phyloP scores from a whole-genome alignment of 2,329 filamentous ascomycete species.

The Pseudophaeomoniella oleicola region DNA sequence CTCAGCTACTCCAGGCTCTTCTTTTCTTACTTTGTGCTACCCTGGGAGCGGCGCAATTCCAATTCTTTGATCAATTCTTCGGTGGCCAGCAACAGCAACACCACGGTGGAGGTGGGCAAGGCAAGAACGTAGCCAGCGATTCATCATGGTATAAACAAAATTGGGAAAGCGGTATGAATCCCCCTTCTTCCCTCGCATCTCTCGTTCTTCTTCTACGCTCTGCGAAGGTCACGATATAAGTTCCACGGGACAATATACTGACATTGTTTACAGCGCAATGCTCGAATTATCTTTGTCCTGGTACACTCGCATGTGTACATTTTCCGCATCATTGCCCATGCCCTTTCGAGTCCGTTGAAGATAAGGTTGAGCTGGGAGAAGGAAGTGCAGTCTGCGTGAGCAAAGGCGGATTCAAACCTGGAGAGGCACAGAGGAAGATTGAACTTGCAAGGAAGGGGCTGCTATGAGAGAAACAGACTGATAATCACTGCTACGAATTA shows the following conservation, averaged over 20 bases:
- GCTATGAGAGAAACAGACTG: slow-evolving; percentile 14
- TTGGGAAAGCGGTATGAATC: slow-evolving; percentile 38
- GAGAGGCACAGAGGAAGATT: slow-evolving; percentile 32
- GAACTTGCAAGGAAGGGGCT: slow-evolving; percentile 34
- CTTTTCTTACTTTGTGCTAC: slow-evolving; percentile 43
- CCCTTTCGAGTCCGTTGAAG: slow-evolving; percentile 59
- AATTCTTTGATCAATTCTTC: slow-evolving; percentile 99
- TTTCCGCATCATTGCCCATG: slow-evolving; percentile 97
- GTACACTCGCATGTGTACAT: slow-evolving; percentile 86
- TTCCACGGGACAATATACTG: slow-evolving; percentile 1
- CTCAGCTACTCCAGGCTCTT: slow-evolving; percentile 2
- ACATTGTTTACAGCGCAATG: slow-evolving; percentile 52
- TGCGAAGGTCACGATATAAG: not conserved
- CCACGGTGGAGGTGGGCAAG: slow-evolving; percentile 41
- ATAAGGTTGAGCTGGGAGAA: slow-evolving; percentile 53
- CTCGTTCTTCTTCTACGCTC: not conserved
- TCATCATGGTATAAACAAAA: slow-evolving; percentile 61
- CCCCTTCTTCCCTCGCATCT: not conserved
- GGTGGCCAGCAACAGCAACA: slow-evolving; percentile 42
- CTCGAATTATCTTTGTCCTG: slow-evolving; percentile 86
- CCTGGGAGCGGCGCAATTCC: slow-evolving; percentile 62
- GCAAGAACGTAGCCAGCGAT: slow-evolving; percentile 74
- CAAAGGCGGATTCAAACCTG: slow-evolving; percentile 31
- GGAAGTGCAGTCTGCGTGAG: slow-evolving; percentile 33
- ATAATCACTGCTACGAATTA: not conserved